Percentiles rank a stretch among this genome's conserved stretches.
phyloP scores from a whole-genome alignment of 2,329 filamentous ascomycete genomes.

The Monosporascus sp. region DNA sequence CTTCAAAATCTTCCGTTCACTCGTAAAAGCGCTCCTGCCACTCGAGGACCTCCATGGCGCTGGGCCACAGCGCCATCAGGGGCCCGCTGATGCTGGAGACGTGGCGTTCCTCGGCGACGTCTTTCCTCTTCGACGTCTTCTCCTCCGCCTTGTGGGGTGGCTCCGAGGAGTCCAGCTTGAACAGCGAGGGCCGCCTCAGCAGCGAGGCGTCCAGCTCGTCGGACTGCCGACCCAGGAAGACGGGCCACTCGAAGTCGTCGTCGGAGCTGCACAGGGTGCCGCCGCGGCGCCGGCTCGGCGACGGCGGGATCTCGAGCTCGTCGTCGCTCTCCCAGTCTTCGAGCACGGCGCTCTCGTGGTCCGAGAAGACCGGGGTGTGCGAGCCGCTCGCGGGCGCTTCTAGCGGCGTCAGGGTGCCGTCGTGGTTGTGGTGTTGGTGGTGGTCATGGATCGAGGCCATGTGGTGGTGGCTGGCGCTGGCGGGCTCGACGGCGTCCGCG shows the following conservation, averaged over 20 bases:
- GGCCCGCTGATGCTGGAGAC: conserved; percentile 4
- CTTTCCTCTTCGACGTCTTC: background rate
- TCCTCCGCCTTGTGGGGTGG: background rate
- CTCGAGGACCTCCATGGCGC: conserved; percentile 4
- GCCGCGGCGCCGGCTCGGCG: conserved; percentile 4
- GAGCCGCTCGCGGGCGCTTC: conserved; percentile 1
- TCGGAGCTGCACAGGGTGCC: conserved; percentile 7
- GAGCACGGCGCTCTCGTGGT: conserved; percentile 4
- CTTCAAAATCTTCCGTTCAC: background rate
- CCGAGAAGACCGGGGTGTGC: conserved; percentile 2
- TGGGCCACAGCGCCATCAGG: conserved; percentile 9
- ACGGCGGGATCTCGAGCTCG: conserved; percentile 6
- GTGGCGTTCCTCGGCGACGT: conserved; percentile 1
- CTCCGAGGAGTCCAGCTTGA: background rate
- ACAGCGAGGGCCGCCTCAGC: background rate
- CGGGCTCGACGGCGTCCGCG: conserved; percentile 1
- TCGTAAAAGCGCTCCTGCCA: conserved; percentile 12
- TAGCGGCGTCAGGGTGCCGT: conserved; percentile 5
- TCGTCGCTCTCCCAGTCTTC: conserved; percentile 6
- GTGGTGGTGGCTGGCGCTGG: conserved; percentile 3
- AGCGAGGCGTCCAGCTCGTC: background rate
- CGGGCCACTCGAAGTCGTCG: conserved; percentile 10
- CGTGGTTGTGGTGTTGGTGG: background rate
- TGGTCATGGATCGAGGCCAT: background rate
- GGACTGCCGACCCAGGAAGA: conserved; percentile 7